Conservation (phyloP, 495 filamentous ascomycete genomes). For the Podospora anserina region DNA sequence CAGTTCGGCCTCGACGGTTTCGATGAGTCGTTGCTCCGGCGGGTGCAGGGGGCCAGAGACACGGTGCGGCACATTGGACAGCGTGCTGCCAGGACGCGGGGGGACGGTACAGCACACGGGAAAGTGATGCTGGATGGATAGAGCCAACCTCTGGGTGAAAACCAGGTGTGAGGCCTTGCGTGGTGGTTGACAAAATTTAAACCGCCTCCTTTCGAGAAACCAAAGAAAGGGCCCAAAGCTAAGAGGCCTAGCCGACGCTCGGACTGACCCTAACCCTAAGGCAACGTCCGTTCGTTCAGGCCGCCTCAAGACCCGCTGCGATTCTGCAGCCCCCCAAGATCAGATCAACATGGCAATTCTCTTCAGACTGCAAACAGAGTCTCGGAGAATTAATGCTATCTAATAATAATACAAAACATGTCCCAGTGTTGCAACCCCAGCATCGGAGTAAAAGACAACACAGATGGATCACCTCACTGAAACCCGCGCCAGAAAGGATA, state of each 20-base stretch:
- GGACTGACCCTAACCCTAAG: conserved; percentile 14
- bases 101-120: not conserved
- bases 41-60: conserved; percentile 3
- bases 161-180: conserved; percentile 14
- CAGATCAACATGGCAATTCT: not conserved
- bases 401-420: not conserved
- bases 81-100: conserved; percentile 4
- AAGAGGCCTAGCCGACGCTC: conserved; percentile 15
- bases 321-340: not conserved
- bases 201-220: conserved; percentile 3
- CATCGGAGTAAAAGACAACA: not conserved
- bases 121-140: not conserved
- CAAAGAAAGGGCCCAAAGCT: not conserved
- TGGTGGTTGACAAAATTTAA: conserved; percentile 30
- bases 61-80: conserved; percentile 9
- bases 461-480: too few relatives aligned
- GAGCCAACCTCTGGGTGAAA: not conserved
- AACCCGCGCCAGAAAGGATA: too few relatives aligned
- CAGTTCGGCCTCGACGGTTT: not conserved
- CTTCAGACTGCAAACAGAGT: not conserved
- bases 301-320: not conserved
- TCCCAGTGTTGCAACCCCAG: too few relatives aligned
- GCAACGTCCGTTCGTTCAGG: not conserved
- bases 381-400: not conserved
- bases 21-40: not conserved